Base-by-base conservation (phyloP, 2,329 filamentous ascomycete species). In the Hypomyces rosellus region DNA sequence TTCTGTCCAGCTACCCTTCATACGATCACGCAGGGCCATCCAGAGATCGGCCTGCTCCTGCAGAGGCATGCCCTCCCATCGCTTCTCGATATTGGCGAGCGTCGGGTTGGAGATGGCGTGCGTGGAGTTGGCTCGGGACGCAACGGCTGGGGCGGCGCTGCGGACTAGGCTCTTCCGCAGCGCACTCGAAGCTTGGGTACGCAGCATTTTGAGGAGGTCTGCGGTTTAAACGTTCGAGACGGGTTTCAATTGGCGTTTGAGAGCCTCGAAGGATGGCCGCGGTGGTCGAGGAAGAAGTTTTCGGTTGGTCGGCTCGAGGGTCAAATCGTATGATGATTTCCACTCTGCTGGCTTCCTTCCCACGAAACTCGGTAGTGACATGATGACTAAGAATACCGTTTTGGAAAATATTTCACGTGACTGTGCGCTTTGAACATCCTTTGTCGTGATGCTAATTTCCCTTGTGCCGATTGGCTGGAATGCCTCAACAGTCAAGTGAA, bases 31-130 rank as follows among this genome's bases (percentile, higher is more conserved):
- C 72, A 99, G 80, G 63, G 87, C 80, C 93, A 99, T 99, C 93
- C 93, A 99, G 64, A 99, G 79, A 69, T 99, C 93, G 61, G 93
- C 93, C 84, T 99, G 93, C 82, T 99, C 93, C 80, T 96, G 90
- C 58, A 93, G 89, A 53, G 92, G 91, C 88, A 97, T 91, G 57
- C 78, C 82, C 79, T 99, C 93, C 93, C 93, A 99, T 78, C 93
- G 82, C 86, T 96, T 96, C 85, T 99, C 93, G 68, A 99, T 97
- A 76, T 95, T 90, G 74, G 89, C 88, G 66, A 99, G 83, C 53
- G 89, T 96, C 62, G 95, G 93, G 79, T 96, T 97, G 67, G 91
- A 95, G 75, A 99, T 95, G 69, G 92, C 91, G 72, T 96, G 90
- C 62, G 88, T 88, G 63, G 86, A 82, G 64, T 81, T 75, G 66